phyloP scores from a whole-genome alignment of 2,329 filamentous ascomycete species.

The Plenodomus biglobosus region DNA sequence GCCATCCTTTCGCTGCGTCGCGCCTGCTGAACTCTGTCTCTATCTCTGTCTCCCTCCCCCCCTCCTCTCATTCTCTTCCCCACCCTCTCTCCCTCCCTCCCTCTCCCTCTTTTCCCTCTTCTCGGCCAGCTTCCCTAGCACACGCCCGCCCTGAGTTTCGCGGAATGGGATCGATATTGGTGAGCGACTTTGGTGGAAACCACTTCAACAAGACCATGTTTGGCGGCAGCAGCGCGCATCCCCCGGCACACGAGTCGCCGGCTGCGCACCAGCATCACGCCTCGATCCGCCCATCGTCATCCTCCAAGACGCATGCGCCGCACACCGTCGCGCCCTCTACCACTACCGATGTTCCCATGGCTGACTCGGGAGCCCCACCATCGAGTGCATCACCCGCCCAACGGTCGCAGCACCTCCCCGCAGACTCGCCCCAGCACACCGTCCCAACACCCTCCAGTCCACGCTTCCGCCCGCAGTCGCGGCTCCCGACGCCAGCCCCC shows the following conservation, averaged over 20 bases:
- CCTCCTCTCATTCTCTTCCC: constrained; percentile 6
- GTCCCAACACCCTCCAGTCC: constrained; percentile 38
- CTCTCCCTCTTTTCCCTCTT: not conserved
- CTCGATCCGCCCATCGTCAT: constrained; percentile 37
- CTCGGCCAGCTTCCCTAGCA: not conserved
- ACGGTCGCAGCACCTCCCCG: not conserved
- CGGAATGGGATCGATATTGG: constrained; percentile 63
- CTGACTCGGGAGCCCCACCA: constrained; percentile 40
- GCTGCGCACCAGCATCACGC: constrained; percentile 33
- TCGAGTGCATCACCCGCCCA: constrained; percentile 27
- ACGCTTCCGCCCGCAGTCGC: constrained; percentile 30
- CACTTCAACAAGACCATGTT: constrained; percentile 73
- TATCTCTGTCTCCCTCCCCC: too few relatives aligned
- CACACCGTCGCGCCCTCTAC: constrained; percentile 24
- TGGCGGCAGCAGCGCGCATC: constrained; percentile 51
- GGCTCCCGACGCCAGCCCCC: constrained; percentile 17
- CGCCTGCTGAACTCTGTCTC: too few relatives aligned
- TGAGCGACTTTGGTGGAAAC: constrained; percentile 73
- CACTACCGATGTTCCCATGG: constrained; percentile 43
- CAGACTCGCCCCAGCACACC: constrained; percentile 16
- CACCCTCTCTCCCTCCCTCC: constrained; percentile 1
- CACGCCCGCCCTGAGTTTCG: constrained; percentile 26
- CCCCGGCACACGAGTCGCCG: constrained; percentile 42
- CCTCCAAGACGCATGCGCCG: constrained; percentile 28
- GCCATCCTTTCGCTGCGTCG: constrained; percentile 14